These are phyloP conservation scores for Oenanthe javanica DNA, from an alignment of 140 eudicot genomes.

Conservation along the genomic window DNA sequence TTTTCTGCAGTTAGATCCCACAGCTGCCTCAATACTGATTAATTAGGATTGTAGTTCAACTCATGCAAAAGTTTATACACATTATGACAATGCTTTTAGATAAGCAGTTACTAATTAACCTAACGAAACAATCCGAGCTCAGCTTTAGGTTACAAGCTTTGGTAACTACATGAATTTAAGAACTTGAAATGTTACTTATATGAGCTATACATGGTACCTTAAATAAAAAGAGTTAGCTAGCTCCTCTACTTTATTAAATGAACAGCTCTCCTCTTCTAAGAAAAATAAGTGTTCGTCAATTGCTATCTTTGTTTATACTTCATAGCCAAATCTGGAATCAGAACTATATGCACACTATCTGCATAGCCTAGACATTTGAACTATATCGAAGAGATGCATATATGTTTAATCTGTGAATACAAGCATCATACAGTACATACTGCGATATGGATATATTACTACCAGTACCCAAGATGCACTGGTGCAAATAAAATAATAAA, in stretches of 20 bases:
- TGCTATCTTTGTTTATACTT: neutral
- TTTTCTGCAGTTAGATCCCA: constrained; percentile 99
- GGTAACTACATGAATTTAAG: neutral
- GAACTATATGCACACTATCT: neutral
- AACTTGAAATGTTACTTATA: neutral
- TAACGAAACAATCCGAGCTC: neutral
- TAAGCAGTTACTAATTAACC: neutral
- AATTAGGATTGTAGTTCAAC: neutral
- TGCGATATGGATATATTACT: neutral
- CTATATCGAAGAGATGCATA: neutral
- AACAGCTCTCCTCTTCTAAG: neutral
- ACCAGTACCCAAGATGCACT: constrained; percentile 13
- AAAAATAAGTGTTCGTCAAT: neutral
- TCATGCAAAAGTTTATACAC: neutral
- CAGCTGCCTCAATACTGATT: constrained; percentile 39
- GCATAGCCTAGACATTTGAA: neutral
- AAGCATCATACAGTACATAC: neutral
- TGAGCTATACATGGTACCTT: neutral
- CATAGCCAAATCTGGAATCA: neutral
- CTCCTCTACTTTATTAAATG: neutral
- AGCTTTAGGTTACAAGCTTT: neutral
- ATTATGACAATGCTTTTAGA: neutral
- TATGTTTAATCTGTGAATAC: neutral
- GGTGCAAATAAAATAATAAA: neutral
- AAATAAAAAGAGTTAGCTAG: neutral